These are phyloP conservation scores for Tothia fuscella DNA, from an alignment of 2,329 filamentous ascomycete species.

Conservation along the genomic window DNA sequence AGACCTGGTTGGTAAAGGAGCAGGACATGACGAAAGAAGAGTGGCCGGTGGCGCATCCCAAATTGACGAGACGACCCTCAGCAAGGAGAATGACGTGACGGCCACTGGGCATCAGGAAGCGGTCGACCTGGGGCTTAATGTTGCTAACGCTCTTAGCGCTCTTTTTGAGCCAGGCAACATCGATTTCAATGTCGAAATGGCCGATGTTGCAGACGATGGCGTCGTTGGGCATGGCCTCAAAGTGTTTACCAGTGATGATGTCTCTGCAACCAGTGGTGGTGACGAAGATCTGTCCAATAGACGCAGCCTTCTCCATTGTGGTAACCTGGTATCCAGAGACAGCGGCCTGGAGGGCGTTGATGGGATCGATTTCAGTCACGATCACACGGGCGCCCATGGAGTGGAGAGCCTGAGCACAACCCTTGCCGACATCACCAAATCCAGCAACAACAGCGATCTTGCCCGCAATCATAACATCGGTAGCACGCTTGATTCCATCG, in stretches of 20 bases:
- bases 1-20: slow-evolving; percentile 99
- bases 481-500: slow-evolving; percentile 99
- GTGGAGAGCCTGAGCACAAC: slow-evolving; percentile 89
- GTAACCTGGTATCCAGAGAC: slow-evolving; percentile 94
- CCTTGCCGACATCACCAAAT: slow-evolving; percentile 98
- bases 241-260: slow-evolving; percentile 85
- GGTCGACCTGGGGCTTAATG: slow-evolving; percentile 99
- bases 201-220: slow-evolving; percentile 99
- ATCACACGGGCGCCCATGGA: slow-evolving; percentile 96
- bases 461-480: slow-evolving; percentile 99
- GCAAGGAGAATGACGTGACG: slow-evolving; percentile 97
- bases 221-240: slow-evolving; percentile 91
- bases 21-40: slow-evolving; percentile 99
- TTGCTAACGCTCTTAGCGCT: slow-evolving; percentile 88
- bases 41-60: slow-evolving; percentile 97
- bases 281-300: slow-evolving; percentile 91
- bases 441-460: slow-evolving; percentile 97
- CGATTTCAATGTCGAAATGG: slow-evolving; percentile 99
- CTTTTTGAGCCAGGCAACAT: slow-evolving; percentile 98
- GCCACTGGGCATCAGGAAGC: slow-evolving; percentile 86
- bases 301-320: slow-evolving; percentile 94
- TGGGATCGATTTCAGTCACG: slow-evolving; percentile 94
- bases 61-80: slow-evolving; percentile 97
- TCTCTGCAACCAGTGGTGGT: slow-evolving; percentile 99
- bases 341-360: slow-evolving; percentile 98